Evolutionary conservation across 1,284 basidiomycete genomes (phyloP).

Genomic region (Ceratobasidium sp.): DNA sequence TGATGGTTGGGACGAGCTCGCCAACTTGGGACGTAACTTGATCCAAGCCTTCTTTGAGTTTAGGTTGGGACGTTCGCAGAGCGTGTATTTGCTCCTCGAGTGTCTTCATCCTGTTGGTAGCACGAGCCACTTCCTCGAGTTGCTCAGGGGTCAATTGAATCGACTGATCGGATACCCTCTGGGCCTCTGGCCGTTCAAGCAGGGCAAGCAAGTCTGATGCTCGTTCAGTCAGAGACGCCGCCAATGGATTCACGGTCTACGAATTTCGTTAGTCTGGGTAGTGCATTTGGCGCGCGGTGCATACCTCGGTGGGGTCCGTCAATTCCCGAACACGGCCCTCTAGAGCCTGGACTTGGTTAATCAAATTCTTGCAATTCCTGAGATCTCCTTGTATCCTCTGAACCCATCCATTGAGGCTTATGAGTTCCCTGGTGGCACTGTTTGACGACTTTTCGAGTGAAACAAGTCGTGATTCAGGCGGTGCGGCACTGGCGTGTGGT

Average conservation of each 20-base stretch:
- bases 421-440: conserved; percentile 12
- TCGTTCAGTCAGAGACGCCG: not conserved
- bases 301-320: not conserved
- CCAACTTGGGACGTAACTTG: not conserved
- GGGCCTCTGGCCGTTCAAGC: too few relatives aligned
- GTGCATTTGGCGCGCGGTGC: not conserved
- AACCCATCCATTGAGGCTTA: conserved; percentile 1
- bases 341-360: not conserved
- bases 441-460: not conserved
- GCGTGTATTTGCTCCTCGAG: not conserved
- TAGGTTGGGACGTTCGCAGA: not conserved
- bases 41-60: not conserved
- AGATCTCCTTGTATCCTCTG: not conserved
- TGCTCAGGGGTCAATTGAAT: not conserved
- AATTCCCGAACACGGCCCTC: not conserved
- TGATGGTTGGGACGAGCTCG: not conserved
- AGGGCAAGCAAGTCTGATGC: not conserved
- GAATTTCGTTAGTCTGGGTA: not conserved
- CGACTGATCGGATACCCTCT: not conserved
- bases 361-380: not conserved
- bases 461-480: not conserved
- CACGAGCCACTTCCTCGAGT: not conserved
- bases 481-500: not conserved
- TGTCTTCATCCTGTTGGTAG: not conserved
- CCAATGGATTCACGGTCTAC: not conserved